Evolutionary conservation across 2,329 filamentous ascomycete species (phyloP).

Genomic region (Ophiostoma pallidulum): DNA sequence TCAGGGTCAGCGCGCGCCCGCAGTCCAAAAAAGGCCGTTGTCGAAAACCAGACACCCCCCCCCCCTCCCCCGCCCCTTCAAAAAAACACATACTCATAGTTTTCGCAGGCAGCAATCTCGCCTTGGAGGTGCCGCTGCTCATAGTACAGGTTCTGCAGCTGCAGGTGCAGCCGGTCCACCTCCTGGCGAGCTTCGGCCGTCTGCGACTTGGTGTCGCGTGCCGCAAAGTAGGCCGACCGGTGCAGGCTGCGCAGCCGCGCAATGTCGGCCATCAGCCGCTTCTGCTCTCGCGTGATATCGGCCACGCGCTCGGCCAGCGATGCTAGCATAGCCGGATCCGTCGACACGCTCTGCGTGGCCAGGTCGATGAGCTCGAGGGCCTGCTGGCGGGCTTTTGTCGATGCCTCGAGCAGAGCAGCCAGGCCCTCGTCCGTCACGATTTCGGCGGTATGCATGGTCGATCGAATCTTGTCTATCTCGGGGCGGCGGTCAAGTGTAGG

Average conservation of each 20-base stretch:
- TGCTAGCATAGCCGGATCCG: slow-evolving; percentile 28
- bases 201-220: slow-evolving; percentile 74
- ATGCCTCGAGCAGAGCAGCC: slow-evolving; percentile 58
- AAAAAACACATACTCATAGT: too few species aligned
- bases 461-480: too few species aligned
- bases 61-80: too few species aligned
- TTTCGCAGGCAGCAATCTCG: slow-evolving; percentile 84
- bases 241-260: slow-evolving; percentile 75
- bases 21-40: too few species aligned
- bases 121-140: slow-evolving; percentile 85
- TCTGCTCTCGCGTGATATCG: slow-evolving; percentile 65
- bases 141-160: slow-evolving; percentile 93
- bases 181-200: slow-evolving; percentile 84
- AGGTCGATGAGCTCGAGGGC: slow-evolving; percentile 55
- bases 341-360: slow-evolving; percentile 26
- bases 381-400: slow-evolving; percentile 63
- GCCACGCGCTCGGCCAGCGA: slow-evolving; percentile 32
- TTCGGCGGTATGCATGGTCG: slow-evolving; percentile 42
- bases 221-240: slow-evolving; percentile 68
- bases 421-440: slow-evolving; percentile 59
- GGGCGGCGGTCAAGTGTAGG: background rate
- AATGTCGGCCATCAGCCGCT: slow-evolving; percentile 67
- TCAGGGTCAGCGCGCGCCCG: too few species aligned
- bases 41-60: too few species aligned
- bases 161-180: slow-evolving; percentile 82